Base-by-base conservation (phyloP, 2,329 filamentous ascomycete genomes). In the Clonostachys byssicola region DNA sequence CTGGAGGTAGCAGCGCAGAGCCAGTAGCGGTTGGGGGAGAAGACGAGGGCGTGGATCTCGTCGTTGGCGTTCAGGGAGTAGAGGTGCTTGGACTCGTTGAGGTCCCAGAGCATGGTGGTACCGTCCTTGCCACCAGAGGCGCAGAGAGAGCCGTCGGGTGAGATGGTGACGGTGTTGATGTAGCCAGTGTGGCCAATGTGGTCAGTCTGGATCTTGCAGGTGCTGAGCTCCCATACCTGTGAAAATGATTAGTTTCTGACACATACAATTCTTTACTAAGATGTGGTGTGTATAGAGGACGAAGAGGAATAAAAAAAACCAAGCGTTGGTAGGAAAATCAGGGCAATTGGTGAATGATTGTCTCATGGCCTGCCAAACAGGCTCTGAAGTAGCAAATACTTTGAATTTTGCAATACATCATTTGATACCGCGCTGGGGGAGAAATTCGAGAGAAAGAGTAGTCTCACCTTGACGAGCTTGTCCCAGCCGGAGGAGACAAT, bases 331-430 rank as follows among this genome's bases (percentile, higher is more conserved):
- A 43, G 47, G 49, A 43, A 42, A 68, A 83, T 95, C 89, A 95
- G 90, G 80, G 81, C 83, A 81, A 81, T 78, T 88, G 91, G 92
- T 88, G 88, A 63, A 83, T 81, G 77, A 79, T 95, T 85, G 89
- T 99, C 92, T 99, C 94, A 97, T 96, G 74, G 90, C 92, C 83
- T 72, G 73, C 77, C 7, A 30, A 65, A 68, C 71, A 68, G 83
- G 90, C 91, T 99, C 94, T 96, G 92, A 97, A 99, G 94, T 97
- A 97, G 94, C 94, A 97, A 97, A 97, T 97, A 97, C 92, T 90
- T 91, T 78, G 70, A 72, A 74, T 73, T 55, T 83, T 88, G 85
- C 82, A 88, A 83, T 87, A 81, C 92, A 97, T 97, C 92, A 91
- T 94, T 71, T 83, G 34, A 45, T 50, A 43, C 43, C 17, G 34